phyloP scores from a whole-genome alignment of 2,329 filamentous ascomycete genomes.

The Diaporthe citrichinensis region DNA sequence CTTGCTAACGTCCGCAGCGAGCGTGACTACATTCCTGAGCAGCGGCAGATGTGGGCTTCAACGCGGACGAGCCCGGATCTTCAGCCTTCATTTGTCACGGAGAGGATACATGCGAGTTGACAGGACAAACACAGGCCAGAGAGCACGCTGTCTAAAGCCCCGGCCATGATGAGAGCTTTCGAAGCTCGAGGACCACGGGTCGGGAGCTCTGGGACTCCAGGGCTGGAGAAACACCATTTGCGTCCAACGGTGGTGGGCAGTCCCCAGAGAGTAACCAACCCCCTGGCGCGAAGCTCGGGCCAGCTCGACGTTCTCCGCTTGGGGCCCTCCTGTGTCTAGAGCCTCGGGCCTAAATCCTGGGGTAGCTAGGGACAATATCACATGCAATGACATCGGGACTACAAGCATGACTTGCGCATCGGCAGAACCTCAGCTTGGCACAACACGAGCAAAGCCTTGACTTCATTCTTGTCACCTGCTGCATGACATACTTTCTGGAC shows the following conservation, averaged over 20 bases:
- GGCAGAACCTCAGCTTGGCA: constrained; percentile 28
- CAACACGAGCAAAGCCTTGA: constrained; percentile 12
- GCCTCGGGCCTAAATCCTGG: constrained; percentile 31
- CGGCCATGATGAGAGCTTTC: neutral
- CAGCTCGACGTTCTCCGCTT: constrained; percentile 22
- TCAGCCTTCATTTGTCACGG: neutral
- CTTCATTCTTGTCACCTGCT: neutral
- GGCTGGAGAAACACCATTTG: neutral
- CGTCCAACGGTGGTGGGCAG: neutral
- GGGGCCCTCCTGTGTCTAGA: neutral
- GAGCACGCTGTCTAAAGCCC: neutral
- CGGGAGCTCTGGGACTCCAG: neutral
- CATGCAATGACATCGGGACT: constrained; percentile 34
- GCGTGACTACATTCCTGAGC: constrained; percentile 5
- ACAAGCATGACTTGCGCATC: constrained; percentile 20
- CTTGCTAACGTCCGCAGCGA: constrained; percentile 8
- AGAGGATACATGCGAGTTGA: neutral
- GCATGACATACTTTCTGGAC: neutral
- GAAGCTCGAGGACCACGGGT: neutral
- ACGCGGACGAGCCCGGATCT: neutral
- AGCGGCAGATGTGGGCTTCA: neutral
- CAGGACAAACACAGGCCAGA: neutral
- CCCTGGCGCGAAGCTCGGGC: neutral
- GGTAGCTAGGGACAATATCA: constrained; percentile 30
- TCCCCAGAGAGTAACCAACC: neutral